These are phyloP conservation scores for Eucalyptus curtisii DNA, from an alignment of 345 rosid genomes.

Conservation along the genomic window DNA sequence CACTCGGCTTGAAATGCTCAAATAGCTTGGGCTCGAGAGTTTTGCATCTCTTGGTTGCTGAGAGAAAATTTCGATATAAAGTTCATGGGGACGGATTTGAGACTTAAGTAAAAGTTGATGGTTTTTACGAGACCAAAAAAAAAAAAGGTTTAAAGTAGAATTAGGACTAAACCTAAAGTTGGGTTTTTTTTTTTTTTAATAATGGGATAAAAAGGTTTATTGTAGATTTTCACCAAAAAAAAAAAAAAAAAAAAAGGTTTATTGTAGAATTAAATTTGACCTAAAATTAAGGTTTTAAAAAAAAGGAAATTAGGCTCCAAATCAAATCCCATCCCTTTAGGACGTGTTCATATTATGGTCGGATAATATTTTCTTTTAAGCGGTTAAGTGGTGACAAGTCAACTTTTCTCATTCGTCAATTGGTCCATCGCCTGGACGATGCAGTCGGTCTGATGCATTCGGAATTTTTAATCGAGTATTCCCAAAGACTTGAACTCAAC, in stretches of 20 bases:
- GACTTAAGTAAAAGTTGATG: neutral
- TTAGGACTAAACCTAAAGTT: too few relatives aligned
- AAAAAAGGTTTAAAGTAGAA: neutral
- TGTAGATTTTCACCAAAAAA: too few relatives aligned
- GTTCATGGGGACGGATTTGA: neutral
- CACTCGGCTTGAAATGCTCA: neutral
- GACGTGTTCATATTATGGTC: neutral
- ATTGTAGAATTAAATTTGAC: neutral
- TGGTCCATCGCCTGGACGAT: neutral
- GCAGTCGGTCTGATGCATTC: neutral
- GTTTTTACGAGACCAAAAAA: neutral
- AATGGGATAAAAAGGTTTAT: too few relatives aligned
- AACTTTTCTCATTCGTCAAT: neutral
- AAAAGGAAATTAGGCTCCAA: neutral
- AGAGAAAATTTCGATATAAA: too few relatives aligned
- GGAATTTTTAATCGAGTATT: neutral
- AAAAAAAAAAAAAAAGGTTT: too few relatives aligned
- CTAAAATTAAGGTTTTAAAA: neutral
- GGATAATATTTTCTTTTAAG: neutral
- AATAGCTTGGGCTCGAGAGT: neutral
- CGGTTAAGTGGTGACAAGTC: neutral
- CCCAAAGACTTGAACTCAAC: neutral
- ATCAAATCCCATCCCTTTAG: neutral
- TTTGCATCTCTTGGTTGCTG: neutral
- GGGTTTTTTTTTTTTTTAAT: too few relatives aligned